phyloP scores from a whole-genome alignment of 495 filamentous ascomycete species.

The Rusavskia elegans region DNA sequence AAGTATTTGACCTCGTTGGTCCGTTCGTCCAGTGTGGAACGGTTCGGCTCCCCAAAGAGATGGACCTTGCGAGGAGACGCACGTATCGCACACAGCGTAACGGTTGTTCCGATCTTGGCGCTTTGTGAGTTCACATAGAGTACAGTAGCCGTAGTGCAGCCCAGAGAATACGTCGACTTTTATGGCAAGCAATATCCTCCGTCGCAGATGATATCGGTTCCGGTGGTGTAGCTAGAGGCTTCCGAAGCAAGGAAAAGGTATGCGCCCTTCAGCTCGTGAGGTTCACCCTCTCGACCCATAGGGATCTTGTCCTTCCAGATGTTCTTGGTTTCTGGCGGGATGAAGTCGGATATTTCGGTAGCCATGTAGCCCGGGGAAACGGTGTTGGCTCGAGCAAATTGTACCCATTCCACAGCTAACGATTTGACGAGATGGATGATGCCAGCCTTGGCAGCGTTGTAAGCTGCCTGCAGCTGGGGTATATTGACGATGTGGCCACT shows the following conservation, averaged over 20 bases:
- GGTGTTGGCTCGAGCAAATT: slow-evolving; percentile 69
- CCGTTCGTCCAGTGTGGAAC: too few species aligned
- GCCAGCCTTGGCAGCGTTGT: slow-evolving; percentile 79
- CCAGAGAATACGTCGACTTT: too few species aligned
- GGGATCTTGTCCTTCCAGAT: slow-evolving; percentile 71
- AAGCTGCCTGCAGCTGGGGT: slow-evolving; percentile 70
- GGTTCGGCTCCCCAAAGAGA: too few species aligned
- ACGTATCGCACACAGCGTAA: too few species aligned
- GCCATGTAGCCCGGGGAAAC: slow-evolving; percentile 78
- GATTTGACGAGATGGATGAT: slow-evolving; percentile 68
- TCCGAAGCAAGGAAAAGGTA: slow-evolving; percentile 81
- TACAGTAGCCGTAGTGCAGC: too few species aligned
- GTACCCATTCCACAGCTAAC: slow-evolving; percentile 75
- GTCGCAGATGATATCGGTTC: slow-evolving; percentile 56
- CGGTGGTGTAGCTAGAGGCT: slow-evolving; percentile 71
- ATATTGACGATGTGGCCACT: slow-evolving; percentile 78
- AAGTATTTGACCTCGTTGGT: too few species aligned
- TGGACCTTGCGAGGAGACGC: too few species aligned
- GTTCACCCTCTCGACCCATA: slow-evolving; percentile 62
- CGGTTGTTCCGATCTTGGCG: too few species aligned
- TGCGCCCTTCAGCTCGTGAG: slow-evolving; percentile 71
- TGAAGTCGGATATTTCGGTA: slow-evolving; percentile 68
- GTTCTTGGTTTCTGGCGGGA: slow-evolving; percentile 50
- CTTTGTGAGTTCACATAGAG: too few species aligned
- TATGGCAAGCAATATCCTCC: slow-evolving; percentile 30